Conservation (phyloP, 2,329 filamentous ascomycete species). For the Cordyceps militaris region DNA sequence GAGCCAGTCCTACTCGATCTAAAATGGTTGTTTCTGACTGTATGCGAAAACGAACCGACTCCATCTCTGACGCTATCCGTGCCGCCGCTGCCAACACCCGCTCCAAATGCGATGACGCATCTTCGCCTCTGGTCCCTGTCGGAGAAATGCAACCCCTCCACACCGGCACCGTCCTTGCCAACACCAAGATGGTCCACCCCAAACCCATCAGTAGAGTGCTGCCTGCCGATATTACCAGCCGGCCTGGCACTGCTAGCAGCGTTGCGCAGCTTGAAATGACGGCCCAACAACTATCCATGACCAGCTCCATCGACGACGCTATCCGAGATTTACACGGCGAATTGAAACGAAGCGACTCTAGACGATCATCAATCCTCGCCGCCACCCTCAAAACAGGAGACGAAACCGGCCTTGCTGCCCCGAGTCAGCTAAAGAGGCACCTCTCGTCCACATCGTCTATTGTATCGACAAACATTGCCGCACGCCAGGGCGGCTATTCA, state of each 20-base stretch:
- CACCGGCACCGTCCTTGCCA: constrained; percentile 36
- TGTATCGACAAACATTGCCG: constrained; percentile 59
- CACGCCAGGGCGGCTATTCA: constrained; percentile 63
- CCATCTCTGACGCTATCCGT: background rate
- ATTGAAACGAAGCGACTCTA: constrained; percentile 62
- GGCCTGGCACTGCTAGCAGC: constrained; percentile 59
- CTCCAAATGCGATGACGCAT: background rate
- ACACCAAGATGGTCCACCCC: constrained; percentile 33
- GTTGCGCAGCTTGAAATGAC: constrained; percentile 69
- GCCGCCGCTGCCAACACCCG: constrained; percentile 1
- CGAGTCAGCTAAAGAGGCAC: constrained; percentile 32
- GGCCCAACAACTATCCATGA: constrained; percentile 66
- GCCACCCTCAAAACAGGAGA: constrained; percentile 32
- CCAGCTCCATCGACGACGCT: constrained; percentile 69
- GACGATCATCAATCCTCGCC: constrained; percentile 55
- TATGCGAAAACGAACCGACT: constrained; percentile 6
- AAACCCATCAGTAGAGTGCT: constrained; percentile 41
- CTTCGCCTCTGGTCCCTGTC: constrained; percentile 4
- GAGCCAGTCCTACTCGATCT: background rate
- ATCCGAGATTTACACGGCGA: constrained; percentile 67
- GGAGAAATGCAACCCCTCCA: constrained; percentile 22
- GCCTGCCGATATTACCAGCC: constrained; percentile 49
- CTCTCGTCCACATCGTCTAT: constrained; percentile 53
- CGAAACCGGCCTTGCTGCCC: constrained; percentile 17
- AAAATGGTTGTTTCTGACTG: background rate